Base-by-base conservation (phyloP, 352 stramenopile species). In the Globisporangium iwayamae region DNA sequence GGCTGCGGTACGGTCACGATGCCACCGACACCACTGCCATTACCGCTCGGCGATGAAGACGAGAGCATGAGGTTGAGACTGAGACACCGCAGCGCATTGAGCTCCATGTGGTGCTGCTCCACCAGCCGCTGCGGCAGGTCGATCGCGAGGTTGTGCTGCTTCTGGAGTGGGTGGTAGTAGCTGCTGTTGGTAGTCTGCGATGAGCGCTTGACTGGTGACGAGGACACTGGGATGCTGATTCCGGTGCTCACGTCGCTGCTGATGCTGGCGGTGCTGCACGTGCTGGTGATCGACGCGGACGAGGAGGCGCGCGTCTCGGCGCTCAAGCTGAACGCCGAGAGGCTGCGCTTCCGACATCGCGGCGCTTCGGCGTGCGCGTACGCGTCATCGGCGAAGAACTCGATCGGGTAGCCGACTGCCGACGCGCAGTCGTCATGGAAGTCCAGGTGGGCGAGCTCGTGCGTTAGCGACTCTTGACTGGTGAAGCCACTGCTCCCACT, bases 61-160 rank as follows among this genome's bases (percentile, higher is more conserved):
- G 54, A 77, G n/a, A 85, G 70, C 76, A 85, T 85, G 34, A 81
- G 52, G 65, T 85, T 85, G 62, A 85, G 72, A 20, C 72, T 79
- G 28, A 85, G 65, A 79, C 76, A 82, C 62, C 76, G 60, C 62
- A 85, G 68, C 50, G 76, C 74, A 59, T 79, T 72, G 30, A 85
- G 67, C 66, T 85, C 76, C 53, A 75, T 50, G 56, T 79, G 58
- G 61, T 81, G 73, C 47, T 77, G 73, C 30, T 77, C 66, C 10
- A 73, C 65, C 43, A 76, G 38, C 56, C 72, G 69, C 47, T 69
- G 66, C 46, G 69, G 70, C 51, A 61, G 60, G 30, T 60, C 60
- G 20, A 60, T 25, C 30, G 60, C 36, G 36, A 59, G 51, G 14
- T 41, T 48, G 36, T 70, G 53, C 62, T 78, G 43, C 41, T 63